phyloP scores from a whole-genome alignment of 176 grass and related monocot genomes.

The Echinochloa phyllopogon region DNA sequence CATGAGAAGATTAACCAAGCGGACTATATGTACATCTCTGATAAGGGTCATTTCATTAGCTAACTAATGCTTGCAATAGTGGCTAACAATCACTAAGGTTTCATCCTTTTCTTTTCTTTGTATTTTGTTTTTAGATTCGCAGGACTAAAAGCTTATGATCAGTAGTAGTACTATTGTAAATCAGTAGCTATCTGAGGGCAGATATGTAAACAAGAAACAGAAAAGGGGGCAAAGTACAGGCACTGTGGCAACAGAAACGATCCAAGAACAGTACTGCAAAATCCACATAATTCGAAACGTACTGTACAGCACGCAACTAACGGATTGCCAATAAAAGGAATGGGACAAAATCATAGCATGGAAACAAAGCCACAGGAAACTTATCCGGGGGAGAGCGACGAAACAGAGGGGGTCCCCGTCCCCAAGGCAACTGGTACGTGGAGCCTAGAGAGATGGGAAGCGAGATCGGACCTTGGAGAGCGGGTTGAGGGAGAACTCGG shows the following conservation, averaged over 20 bases:
- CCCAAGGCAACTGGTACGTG: too few relatives aligned
- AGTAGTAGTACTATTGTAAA: not conserved
- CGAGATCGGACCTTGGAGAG: conserved; percentile 65
- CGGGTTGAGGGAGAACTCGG: conserved; percentile 89
- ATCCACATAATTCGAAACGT: too few relatives aligned
- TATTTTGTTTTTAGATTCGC: not conserved
- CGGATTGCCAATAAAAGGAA: not conserved
- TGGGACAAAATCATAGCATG: not conserved
- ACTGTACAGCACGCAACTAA: not conserved
- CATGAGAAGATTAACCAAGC: not conserved
- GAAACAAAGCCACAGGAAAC: not conserved
- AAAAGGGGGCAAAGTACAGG: not conserved
- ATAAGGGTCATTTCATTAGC: too few relatives aligned
- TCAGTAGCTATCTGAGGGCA: not conserved
- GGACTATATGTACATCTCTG: not conserved
- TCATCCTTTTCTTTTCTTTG: not conserved
- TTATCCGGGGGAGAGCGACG: not conserved
- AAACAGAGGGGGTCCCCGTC: not conserved
- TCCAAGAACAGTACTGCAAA: not conserved
- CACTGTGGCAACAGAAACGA: not conserved
- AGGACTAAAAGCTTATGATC: not conserved
- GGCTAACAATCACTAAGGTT: not conserved
- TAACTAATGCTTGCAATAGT: not conserved
- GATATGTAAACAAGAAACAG: not conserved
- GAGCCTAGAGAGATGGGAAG: too few relatives aligned